These are phyloP conservation scores for Aspergillus persii DNA, from an alignment of 2,329 filamentous ascomycete species.

Conservation along the genomic window DNA sequence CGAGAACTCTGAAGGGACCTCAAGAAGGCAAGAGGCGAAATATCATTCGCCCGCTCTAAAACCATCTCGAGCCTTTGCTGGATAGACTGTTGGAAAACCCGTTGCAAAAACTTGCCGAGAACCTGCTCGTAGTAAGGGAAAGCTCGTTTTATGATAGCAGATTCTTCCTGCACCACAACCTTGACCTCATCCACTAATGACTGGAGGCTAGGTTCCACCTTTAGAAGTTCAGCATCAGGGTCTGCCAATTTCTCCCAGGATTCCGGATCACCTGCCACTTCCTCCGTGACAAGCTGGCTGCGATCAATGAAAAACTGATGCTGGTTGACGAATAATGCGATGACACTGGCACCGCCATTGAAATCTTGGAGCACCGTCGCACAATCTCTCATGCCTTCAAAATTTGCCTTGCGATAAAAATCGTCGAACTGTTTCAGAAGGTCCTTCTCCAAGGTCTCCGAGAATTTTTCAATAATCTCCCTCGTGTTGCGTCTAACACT, in stretches of 20 bases:
- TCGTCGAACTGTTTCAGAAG: constrained; percentile 95
- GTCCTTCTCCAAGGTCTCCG: constrained; percentile 92
- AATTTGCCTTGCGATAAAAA: constrained; percentile 91
- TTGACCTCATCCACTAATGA: constrained; percentile 91
- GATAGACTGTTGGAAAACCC: constrained; percentile 96
- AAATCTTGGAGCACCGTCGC: constrained; percentile 92
- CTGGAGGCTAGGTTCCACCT: constrained; percentile 88
- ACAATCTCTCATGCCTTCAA: constrained; percentile 97
- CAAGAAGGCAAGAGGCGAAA: constrained; percentile 89
- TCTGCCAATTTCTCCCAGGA: constrained; percentile 92
- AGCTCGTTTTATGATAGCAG: constrained; percentile 90
- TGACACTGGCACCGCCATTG: constrained; percentile 91
- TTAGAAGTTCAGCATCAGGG: constrained; percentile 86
- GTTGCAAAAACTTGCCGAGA: constrained; percentile 85
- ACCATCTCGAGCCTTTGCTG: constrained; percentile 96
- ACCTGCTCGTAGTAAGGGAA: constrained; percentile 97
- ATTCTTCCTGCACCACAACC: constrained; percentile 95
- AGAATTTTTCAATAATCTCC: constrained; percentile 94
- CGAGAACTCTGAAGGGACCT: constrained; percentile 87
- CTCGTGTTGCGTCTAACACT: constrained; percentile 62
- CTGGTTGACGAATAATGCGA: constrained; percentile 95
- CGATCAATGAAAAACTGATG: constrained; percentile 99
- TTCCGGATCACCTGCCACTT: constrained; percentile 61
- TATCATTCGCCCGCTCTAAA: constrained; percentile 85
- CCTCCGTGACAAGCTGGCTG: constrained; percentile 85